These are phyloP conservation scores for Stephania japonica DNA, from an alignment of 164 flowering plant genomes.

Conservation along the genomic window DNA sequence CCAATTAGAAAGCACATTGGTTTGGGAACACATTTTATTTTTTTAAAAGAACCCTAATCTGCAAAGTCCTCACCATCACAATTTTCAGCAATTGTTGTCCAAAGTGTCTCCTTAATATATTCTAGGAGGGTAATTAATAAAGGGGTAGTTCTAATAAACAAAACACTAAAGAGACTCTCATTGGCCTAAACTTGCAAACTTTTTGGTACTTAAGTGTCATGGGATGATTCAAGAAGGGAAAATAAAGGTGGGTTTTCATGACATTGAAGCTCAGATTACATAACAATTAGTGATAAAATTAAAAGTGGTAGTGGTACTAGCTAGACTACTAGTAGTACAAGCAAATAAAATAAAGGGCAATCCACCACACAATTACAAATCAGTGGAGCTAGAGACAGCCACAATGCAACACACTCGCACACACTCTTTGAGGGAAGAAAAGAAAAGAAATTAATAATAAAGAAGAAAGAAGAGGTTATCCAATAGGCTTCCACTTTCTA, in stretches of 20 bases:
- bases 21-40: slow-evolving; percentile 1
- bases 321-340: neutral
- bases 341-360: slow-evolving; percentile 19
- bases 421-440: slow-evolving; percentile 17
- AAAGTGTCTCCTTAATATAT: neutral
- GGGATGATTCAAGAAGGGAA: slow-evolving; percentile 10
- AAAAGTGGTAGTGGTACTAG: neutral
- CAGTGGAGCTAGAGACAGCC: slow-evolving; percentile 29
- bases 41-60: slow-evolving; percentile 9
- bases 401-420: slow-evolving; percentile 4
- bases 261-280: slow-evolving; percentile 25
- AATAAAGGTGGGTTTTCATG: neutral
- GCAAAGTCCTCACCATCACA: slow-evolving; percentile 1
- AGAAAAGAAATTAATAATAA: neutral
- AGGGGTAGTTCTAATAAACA: neutral
- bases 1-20: slow-evolving; percentile 6
- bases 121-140: neutral
- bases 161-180: slow-evolving; percentile 13
- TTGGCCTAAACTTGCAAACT: neutral
- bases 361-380: slow-evolving; percentile 21
- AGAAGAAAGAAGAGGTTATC: slow-evolving; percentile 9
- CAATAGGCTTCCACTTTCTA: slow-evolving; percentile 25
- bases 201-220: slow-evolving; percentile 1
- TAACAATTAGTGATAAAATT: neutral
- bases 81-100: neutral